Evolutionary conservation across 2,329 filamentous ascomycete species (phyloP), one percentile per base, ranked within the genome.

Genomic region (Fusarium duplospermum): DNA sequence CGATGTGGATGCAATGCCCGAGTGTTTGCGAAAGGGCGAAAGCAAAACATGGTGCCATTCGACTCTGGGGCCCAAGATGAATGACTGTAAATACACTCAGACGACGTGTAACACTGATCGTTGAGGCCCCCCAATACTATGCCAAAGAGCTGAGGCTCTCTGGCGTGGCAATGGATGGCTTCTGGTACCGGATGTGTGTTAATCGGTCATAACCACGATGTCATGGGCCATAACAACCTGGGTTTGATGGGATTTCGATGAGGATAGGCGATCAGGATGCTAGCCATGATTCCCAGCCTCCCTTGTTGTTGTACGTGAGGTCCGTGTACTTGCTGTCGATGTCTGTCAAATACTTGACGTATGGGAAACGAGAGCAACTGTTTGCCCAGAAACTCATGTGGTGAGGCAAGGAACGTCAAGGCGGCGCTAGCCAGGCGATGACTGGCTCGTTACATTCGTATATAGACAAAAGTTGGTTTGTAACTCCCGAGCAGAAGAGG

Each of bases 251-350:
- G 18, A 6, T 3, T 1, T 10, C 10, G 36, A 40, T 14, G 11
- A 20, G 4, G 7, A 2, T 6, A 45, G 40, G 14, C 40, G 7
- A 11, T 2, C 38, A 45, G 20, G 3, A 22, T 45, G 2, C 6
- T 22, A 8, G 0, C 4, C 13, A 45, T 8, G n/a, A 0, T 7
- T 22, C 40, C 14, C 6, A 14, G 13, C 2, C 2, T 45, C 11
- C 20, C 40, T 22, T 22, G 40, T 9, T 45, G 6, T 45, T 9
- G 6, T 24, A 22, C 6, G 13, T 9, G 6, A 45, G 20, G 22
- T 24, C 13, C 7, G 13, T 24, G 13, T 22, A 10, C 13, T 47
- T 14, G 13, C 1, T 8, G 4, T 47, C 13, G 1, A 24, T 24
- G 7, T 2, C 13, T 8, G 9, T 16, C 42, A 47, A 47, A 14